phyloP scores from a whole-genome alignment of 1,284 basidiomycete genomes.

The Malassezia globosa region DNA sequence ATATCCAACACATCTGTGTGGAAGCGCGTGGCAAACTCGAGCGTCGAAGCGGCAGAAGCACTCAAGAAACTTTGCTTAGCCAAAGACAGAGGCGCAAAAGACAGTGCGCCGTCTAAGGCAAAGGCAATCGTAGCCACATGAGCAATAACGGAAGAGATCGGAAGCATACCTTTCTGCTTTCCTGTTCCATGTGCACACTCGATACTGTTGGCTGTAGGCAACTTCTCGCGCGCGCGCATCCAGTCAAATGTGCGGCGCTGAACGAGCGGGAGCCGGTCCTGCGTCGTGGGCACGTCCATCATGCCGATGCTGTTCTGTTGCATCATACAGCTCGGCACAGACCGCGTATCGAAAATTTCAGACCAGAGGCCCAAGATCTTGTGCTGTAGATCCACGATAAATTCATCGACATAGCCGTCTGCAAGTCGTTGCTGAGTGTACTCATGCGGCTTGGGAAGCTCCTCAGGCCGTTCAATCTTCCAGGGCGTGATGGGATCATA shows the following conservation, averaged over 20 bases:
- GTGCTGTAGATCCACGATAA: not conserved
- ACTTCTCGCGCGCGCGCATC: slow-evolving; percentile 13
- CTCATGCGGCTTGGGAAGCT: slow-evolving; percentile 13
- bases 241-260: slow-evolving; percentile 24
- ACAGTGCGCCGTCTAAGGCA: slow-evolving; percentile 31
- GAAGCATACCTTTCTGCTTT: slow-evolving; percentile 5
- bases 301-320: slow-evolving; percentile 11
- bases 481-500: slow-evolving; percentile 19
- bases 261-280: slow-evolving; percentile 4
- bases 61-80: slow-evolving; percentile 21
- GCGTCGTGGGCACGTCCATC: slow-evolving; percentile 8
- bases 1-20: slow-evolving; percentile 24
- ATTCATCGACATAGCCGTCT: slow-evolving; percentile 16
- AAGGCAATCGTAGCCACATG: slow-evolving; percentile 21
- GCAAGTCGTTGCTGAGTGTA: slow-evolving; percentile 18
- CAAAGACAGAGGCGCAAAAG: slow-evolving; percentile 37
- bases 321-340: slow-evolving; percentile 8
- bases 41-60: slow-evolving; percentile 23
- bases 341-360: slow-evolving; percentile 5
- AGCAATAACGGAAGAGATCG: slow-evolving; percentile 2
- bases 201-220: slow-evolving; percentile 2
- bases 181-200: not conserved
- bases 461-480: slow-evolving; percentile 14
- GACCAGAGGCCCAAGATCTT: slow-evolving; percentile 11
- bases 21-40: slow-evolving; percentile 39